A percentile compares a stretch with the other conserved stretches of the same genome.
Evolutionary conservation across 177 flowering plant species (phyloP).

Genomic region (Vitis hybrid): DNA sequence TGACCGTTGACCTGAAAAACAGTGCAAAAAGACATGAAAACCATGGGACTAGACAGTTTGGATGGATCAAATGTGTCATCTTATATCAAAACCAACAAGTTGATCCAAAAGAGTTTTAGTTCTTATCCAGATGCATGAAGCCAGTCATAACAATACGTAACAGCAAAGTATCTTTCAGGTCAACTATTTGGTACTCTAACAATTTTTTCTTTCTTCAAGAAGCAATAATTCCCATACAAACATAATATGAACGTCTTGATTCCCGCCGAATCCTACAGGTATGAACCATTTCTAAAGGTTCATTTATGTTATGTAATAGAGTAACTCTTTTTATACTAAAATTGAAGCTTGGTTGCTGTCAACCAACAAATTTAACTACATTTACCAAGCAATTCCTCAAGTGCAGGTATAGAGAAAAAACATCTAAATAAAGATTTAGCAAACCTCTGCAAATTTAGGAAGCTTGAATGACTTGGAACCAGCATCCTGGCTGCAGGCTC

Average conservation of each 20-base stretch:
- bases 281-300: neutral
- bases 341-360: neutral
- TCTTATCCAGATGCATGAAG: neutral
- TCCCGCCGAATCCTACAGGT: neutral
- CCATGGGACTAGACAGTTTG: neutral
- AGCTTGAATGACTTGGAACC: slow-evolving; percentile 24
- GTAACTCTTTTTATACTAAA: neutral
- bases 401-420: neutral
- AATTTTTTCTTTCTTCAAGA: neutral
- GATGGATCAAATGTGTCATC: neutral
- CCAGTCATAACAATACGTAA: neutral
- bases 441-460: slow-evolving; percentile 38
- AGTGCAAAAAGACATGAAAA: neutral
- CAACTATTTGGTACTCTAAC: neutral
- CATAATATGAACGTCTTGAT: neutral
- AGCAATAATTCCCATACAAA: neutral
- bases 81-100: neutral
- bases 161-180: neutral
- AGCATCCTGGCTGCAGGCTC: slow-evolving; percentile 20
- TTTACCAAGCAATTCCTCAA: neutral
- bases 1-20: slow-evolving; percentile 32
- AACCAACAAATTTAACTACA: neutral
- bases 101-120: neutral
- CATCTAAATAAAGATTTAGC: slow-evolving; percentile 3
- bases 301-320: neutral